Base-by-base conservation (phyloP, 371 early-diverging fungal species). In the Coemansia sp. region DNA sequence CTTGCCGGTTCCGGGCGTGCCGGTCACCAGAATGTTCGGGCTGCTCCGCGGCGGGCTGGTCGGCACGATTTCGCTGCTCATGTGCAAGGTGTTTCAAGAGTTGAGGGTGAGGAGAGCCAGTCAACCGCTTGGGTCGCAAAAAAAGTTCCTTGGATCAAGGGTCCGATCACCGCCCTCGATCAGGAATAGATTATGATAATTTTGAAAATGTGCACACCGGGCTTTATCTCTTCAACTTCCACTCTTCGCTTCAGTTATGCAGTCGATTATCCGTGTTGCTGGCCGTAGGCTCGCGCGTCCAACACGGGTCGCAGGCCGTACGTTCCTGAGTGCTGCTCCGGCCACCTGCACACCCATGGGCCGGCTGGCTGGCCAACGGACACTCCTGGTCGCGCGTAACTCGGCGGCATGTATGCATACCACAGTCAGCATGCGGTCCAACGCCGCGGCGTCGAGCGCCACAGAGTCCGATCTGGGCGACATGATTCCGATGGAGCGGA, bases 1-100 rank as follows among this genome's bases (percentile, higher is more conserved):
- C 73, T 99, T 99, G 53, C 99, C 99, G 0, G 94, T 95, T 42
- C 99, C 99, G 0, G 99, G 99, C 2, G 99, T 98, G 30, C 99
- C 99, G 1, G 99, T 98, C 47, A 99, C 89, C 40, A 99, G 86
- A 57, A 99, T 93, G 48, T 80, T 80, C n/a, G 68, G 82, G 72
- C 14, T 80, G 71, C 71, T 62, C 70, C 84, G 62, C 1, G 59
- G 47, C 58, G 55, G 55, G 65, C 67, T 62, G 0, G 69, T 60
- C 6, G 55, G 63, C 7, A 57, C 36, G 9, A 55, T 57, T 54
- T 59, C 59, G 50, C 59, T 58, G 59, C 30, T 57, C 59, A 60
- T 73, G 20, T 5, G 45, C 4, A 32, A 35, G 13, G 4, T 34
- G 48, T 14, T 41, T 5, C 5, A 56, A 31, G 5, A 52, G 52